Evolutionary conservation across 2,329 filamentous ascomycete species (phyloP), one percentile per base, ranked within the genome.

Genomic region (Fusarium succisae): DNA sequence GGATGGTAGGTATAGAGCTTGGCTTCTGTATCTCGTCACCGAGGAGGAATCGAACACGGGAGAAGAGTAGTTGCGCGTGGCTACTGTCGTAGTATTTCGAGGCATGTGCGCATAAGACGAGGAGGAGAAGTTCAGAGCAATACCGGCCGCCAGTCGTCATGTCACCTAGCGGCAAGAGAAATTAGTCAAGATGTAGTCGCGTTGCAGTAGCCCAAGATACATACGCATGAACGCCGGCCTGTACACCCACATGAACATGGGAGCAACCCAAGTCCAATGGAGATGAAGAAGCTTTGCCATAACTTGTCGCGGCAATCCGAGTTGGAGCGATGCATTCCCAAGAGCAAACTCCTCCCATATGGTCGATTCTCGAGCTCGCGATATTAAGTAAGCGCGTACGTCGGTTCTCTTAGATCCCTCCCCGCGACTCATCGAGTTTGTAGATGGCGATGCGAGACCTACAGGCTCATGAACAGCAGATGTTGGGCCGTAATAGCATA

Each of bases 241-340:
- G 6, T 63, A 63, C 4, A 60, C 60, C 60, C 60, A 63, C 60
- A 63, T 63, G 6, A 63, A 63, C 60, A 63, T 63, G 1, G 60
- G 60, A 22, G 60, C 60, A 28, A 63, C 60, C 60, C 60, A 63
- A 3, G 53, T 48, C 60, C 60, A 63, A 10, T 63, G 60, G 5
- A 63, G 14, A 26, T 63, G 60, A n/a, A 63, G 60, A 24, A 63
- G 43, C 28, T 60, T 63, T 0, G 53, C 54, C 26, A 63, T 60
- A 12, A 63, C 43, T 1, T 48, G 43, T 6, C 60, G 60, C 15
- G 60, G 35, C 1, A 63, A 37, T 0, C 60, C 60, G 14, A 63
- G 54, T 15, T 48, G 60, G 1, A 63, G 26, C 3, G 60, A 44
- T 10, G 60, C 35, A 18, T 63, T 63, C 1, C 60, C 60, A 4